A percentile compares a stretch with the other conserved stretches of the same genome.
These are phyloP conservation scores for Didymella segeticola DNA, from an alignment of 2,329 filamentous ascomycete species.

Conservation along the genomic window DNA sequence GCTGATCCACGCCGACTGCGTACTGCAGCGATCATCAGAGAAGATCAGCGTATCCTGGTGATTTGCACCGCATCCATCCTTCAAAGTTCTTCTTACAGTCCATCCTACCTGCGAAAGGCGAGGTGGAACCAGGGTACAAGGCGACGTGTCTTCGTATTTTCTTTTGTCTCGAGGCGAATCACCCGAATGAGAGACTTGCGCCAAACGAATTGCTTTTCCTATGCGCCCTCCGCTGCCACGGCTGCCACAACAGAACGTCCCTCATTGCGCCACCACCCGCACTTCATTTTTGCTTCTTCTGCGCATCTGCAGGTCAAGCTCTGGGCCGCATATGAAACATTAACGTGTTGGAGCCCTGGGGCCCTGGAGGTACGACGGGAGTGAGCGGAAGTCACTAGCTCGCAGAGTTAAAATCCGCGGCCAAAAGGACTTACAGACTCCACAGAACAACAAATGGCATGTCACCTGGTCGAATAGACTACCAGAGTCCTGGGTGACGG, in stretches of 20 bases:
- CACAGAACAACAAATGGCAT: not conserved
- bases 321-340: not conserved
- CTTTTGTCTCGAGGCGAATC: not conserved
- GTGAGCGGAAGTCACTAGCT: not conserved
- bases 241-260: conserved; percentile 2
- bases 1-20: not conserved
- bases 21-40: not conserved
- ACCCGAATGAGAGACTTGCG: conserved; percentile 3
- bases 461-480: not conserved
- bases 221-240: not conserved
- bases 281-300: conserved; percentile 1
- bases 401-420: not conserved
- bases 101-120: not conserved
- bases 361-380: not conserved
- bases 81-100: not conserved
- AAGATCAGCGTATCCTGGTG: not conserved
- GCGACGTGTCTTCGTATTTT: conserved; percentile 5
- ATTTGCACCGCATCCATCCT: not conserved
- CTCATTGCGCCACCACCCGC: not conserved
- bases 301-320: not conserved
- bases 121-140: conserved; percentile 1
- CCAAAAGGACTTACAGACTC: not conserved
- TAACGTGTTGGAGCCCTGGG: conserved; percentile 1
- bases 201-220: not conserved
- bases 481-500: not conserved